phyloP scores from a whole-genome alignment of 2,329 filamentous ascomycete genomes.

The Didymella arachidicola region DNA sequence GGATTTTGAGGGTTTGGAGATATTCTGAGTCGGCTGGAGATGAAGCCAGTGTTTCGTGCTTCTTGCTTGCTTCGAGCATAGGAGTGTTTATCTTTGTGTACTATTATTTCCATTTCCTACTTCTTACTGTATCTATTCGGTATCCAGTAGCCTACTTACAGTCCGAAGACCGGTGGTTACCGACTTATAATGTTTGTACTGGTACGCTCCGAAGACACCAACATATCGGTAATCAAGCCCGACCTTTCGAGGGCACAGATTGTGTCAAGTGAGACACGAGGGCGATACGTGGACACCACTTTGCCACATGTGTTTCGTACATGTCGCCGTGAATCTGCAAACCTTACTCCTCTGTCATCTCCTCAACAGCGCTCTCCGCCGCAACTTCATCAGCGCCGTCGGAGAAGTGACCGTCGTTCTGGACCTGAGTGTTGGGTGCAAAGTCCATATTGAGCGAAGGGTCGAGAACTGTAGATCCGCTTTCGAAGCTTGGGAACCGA shows the following conservation, averaged over 20 bases:
- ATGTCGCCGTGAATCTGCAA: no score
- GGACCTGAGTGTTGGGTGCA: not conserved
- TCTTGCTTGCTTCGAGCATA: not conserved
- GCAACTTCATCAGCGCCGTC: not conserved
- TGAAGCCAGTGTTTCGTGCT: not conserved
- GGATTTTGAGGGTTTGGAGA: constrained; percentile 54
- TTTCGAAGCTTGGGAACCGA: not conserved
- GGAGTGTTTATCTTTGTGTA: not conserved
- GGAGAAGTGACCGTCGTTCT: not conserved
- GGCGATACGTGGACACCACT: not conserved
- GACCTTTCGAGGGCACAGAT: not conserved
- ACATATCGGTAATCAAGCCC: not conserved
- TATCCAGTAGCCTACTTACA: not conserved
- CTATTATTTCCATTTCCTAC: not conserved
- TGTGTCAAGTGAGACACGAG: not conserved
- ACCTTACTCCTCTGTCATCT: not conserved
- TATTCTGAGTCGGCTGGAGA: constrained; percentile 35
- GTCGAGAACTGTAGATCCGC: not conserved
- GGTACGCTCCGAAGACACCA: not conserved
- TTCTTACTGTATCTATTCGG: constrained; percentile 2
- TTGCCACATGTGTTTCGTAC: not conserved
- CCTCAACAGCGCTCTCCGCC: not conserved
- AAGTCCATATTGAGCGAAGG: not conserved
- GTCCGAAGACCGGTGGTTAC: not conserved
- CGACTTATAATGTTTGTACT: not conserved